A percentile compares a stretch with the other conserved stretches of the same genome.
Evolutionary conservation across 2,329 filamentous ascomycete species (phyloP).

Genomic region (Zymoseptoria brevis): DNA sequence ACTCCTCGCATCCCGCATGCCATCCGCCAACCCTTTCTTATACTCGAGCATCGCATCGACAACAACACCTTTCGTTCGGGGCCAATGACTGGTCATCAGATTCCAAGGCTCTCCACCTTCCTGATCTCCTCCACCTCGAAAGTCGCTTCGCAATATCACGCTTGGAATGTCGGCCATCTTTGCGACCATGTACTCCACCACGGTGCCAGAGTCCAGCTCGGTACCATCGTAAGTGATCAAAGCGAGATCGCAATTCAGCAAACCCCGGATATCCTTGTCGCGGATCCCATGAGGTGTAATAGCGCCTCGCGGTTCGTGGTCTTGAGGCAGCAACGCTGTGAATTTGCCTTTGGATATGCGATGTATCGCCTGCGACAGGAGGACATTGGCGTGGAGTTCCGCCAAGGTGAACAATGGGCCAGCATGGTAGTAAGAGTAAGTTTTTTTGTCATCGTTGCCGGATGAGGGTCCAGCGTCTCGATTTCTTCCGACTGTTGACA

Average conservation of each 20-base stretch:
- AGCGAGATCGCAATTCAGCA: slow-evolving; percentile 11
- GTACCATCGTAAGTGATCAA: slow-evolving; percentile 12
- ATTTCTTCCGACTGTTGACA: not conserved
- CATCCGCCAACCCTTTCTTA: slow-evolving; percentile 8
- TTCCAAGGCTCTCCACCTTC: slow-evolving; percentile 12
- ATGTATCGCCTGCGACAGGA: slow-evolving; percentile 8
- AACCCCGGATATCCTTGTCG: slow-evolving; percentile 12
- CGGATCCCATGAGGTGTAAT: slow-evolving; percentile 12
- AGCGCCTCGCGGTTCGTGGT: slow-evolving; percentile 11
- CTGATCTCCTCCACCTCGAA: slow-evolving; percentile 12
- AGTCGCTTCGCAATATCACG: slow-evolving; percentile 12
- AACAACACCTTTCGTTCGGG: slow-evolving; percentile 9
- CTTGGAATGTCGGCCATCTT: slow-evolving; percentile 12
- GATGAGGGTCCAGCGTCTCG: not conserved
- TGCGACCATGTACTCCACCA: slow-evolving; percentile 13
- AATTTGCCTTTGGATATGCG: slow-evolving; percentile 7
- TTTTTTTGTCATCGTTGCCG: not conserved
- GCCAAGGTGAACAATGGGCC: slow-evolving; percentile 12
- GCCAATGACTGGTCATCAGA: slow-evolving; percentile 12
- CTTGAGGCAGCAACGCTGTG: slow-evolving; percentile 8
- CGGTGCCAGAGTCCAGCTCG: slow-evolving; percentile 13
- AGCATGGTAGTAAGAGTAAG: slow-evolving; percentile 13
- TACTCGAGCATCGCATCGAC: slow-evolving; percentile 12
- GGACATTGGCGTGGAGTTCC: slow-evolving; percentile 10
- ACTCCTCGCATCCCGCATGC: not conserved